A percentile compares a stretch with the other conserved stretches of the same genome.
Evolutionary conservation across 2,329 filamentous ascomycete genomes (phyloP).

Genomic region (Talaromyces sp.): DNA sequence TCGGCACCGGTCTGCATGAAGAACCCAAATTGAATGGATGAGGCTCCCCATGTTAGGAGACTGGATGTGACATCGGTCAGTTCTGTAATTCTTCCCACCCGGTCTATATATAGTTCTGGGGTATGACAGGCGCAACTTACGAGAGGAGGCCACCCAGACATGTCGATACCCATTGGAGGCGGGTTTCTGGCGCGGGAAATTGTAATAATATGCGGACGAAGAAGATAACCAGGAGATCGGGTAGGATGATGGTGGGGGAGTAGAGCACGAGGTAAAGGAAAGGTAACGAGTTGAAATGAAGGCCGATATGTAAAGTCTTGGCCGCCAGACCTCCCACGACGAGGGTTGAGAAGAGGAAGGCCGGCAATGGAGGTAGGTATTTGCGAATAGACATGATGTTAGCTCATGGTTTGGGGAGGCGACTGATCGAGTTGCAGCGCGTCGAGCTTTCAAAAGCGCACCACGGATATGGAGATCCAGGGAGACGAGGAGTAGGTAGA

Average conservation of each 20-base stretch:
- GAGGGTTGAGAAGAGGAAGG: conserved; percentile 33
- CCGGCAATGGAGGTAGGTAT: conserved; percentile 23
- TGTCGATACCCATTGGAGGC: conserved; percentile 29
- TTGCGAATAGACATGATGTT: conserved; percentile 25
- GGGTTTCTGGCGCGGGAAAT: conserved; percentile 20
- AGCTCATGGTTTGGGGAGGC: conserved; percentile 20
- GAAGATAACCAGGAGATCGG: conserved; percentile 37
- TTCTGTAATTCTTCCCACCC: not conserved
- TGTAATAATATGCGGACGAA: conserved; percentile 33
- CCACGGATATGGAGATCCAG: not conserved
- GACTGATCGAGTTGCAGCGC: not conserved
- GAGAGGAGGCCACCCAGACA: conserved; percentile 30
- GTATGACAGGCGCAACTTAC: conserved; percentile 23
- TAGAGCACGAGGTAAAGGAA: conserved; percentile 40
- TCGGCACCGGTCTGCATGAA: conserved; percentile 45
- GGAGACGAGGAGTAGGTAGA: conserved; percentile 1
- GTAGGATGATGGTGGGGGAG: conserved; percentile 41
- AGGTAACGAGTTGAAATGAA: conserved; percentile 36
- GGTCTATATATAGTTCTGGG: not conserved
- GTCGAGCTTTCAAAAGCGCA: not conserved
- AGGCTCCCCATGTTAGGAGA: conserved; percentile 33
- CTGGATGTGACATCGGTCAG: conserved; percentile 20
- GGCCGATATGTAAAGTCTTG: conserved; percentile 37
- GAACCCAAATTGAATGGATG: conserved; percentile 42
- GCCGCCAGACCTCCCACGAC: conserved; percentile 36